phyloP scores from a whole-genome alignment of 805 yeast species.

The Torulaspora maleeae region DNA sequence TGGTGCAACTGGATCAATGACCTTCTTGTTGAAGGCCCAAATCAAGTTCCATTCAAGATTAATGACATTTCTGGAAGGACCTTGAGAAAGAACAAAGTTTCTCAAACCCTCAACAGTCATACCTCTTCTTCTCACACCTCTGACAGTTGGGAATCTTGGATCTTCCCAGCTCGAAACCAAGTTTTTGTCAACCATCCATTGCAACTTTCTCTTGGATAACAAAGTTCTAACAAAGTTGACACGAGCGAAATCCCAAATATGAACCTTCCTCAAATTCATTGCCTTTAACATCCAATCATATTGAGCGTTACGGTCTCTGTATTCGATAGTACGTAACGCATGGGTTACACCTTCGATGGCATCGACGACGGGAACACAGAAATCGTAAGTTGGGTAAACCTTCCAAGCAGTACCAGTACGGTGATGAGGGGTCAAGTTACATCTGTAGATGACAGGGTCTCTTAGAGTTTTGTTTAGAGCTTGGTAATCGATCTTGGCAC shows the following conservation, averaged over 20 bases:
- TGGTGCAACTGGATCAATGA: conserved; percentile 95
- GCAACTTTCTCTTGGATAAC: conserved; percentile 93
- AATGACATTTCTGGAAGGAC: conserved; percentile 95
- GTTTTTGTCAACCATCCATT: conserved; percentile 95
- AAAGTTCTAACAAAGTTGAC: conserved; percentile 95
- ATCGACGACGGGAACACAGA: conserved; percentile 97
- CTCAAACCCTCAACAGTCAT: conserved; percentile 98
- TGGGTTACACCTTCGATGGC: conserved; percentile 96
- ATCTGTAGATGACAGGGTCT: conserved; percentile 97
- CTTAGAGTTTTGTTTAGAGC: conserved; percentile 92
- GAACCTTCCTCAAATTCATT: conserved; percentile 80
- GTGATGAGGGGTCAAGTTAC: conserved; percentile 96
- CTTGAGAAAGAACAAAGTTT: conserved; percentile 90
- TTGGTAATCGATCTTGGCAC: conserved; percentile 93
- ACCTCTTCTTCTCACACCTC: conserved; percentile 99
- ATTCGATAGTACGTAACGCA: conserved; percentile 95
- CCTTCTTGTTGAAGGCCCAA: conserved; percentile 97
- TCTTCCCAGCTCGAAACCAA: conserved; percentile 95
- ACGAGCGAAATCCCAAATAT: conserved; percentile 97
- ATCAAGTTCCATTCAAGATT: conserved; percentile 96
- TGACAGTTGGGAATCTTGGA: conserved; percentile 98
- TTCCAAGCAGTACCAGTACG: conserved; percentile 93
- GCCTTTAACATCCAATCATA: conserved; percentile 93
- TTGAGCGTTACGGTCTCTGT: conserved; percentile 97
- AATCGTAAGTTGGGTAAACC: conserved; percentile 96